Base-by-base conservation (phyloP, 129 eudicot genomes). In the Silybum marianum region DNA sequence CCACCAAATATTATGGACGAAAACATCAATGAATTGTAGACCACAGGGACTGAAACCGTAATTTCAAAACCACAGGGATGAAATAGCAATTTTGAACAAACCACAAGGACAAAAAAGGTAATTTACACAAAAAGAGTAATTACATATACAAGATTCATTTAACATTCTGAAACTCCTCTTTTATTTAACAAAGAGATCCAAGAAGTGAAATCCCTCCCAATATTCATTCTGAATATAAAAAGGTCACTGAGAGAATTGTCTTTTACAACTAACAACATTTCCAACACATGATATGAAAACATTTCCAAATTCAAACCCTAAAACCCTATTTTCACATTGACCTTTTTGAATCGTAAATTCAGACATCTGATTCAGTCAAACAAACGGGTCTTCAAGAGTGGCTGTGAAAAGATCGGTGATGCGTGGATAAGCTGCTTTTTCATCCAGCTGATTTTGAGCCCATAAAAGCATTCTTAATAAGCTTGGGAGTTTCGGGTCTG, bases 401-500 rank as follows among this genome's bases (percentile, higher is more conserved):
- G 96, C 97, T 42, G 98, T 89, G 36, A 89, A 90, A 44, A 90
- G 83, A 85, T 92, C 86, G 3, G 82, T 92, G 71, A 95, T 88
- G 67, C 93, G 94, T 81, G 98, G 98, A 87, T 90, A 95, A 78
- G 83, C 84, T 67, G 97, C 96, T 81, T 90, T 95, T 75, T 92
- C 97, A 28, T 95, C 96, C 25, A 95, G 96, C 84, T 89, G 91
- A 72, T 90, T 92, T 82, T 95, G 98, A 38, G 89, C 96, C 98
- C 97, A 95, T 77, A 95, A 26, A 71, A 95, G 90, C 97, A 95
- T 92, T 84, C 94, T 95, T 80, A 95, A 84, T 71, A 95, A 88
- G 80, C 96, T 89, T 42, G 97, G 96, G 80, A 92, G 96, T 84
- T 95, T 95, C 25, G 97, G 98, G 82, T 95, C 98, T 95, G 90